Evolutionary conservation across 495 filamentous ascomycete genomes (phyloP).

Genomic region (Podospora sp.): DNA sequence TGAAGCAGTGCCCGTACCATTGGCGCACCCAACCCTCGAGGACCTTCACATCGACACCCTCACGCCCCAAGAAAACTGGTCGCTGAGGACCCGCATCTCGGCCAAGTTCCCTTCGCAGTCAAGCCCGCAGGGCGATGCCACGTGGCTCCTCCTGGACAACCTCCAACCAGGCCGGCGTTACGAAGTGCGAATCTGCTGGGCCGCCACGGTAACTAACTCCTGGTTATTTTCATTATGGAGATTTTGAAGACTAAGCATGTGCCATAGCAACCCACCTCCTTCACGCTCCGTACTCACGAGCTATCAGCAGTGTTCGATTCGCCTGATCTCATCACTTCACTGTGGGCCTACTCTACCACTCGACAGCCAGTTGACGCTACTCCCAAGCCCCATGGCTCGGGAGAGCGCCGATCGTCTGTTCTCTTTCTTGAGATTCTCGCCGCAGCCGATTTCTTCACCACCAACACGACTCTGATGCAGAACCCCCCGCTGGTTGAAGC

Average conservation of each 20-base stretch:
- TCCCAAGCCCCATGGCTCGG: slow-evolving; percentile 1
- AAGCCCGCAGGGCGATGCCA: slow-evolving; percentile 60
- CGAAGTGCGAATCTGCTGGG: slow-evolving; percentile 93
- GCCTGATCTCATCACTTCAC: slow-evolving; percentile 61
- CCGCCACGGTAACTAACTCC: slow-evolving; percentile 68
- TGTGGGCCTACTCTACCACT: slow-evolving; percentile 63
- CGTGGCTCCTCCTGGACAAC: slow-evolving; percentile 84
- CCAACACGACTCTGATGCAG: slow-evolving; percentile 73
- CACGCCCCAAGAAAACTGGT: slow-evolving; percentile 43
- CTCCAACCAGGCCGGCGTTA: slow-evolving; percentile 75
- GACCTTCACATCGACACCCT: slow-evolving; percentile 67
- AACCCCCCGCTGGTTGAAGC: slow-evolving; percentile 72
- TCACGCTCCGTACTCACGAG: slow-evolving; percentile 66
- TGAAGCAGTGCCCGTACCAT: slow-evolving; percentile 51
- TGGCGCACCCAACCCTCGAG: slow-evolving; percentile 60
- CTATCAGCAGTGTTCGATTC: slow-evolving; percentile 60
- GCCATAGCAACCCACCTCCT: slow-evolving; percentile 82
- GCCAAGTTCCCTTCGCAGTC: slow-evolving; percentile 64
- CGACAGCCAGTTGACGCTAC: slow-evolving; percentile 39
- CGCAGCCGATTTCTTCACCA: slow-evolving; percentile 81
- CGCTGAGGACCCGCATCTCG: slow-evolving; percentile 62
- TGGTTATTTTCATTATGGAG: neutral
- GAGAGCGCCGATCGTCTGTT: slow-evolving; percentile 51
- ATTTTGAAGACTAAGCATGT: slow-evolving; percentile 13
- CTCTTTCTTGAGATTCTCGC: slow-evolving; percentile 79